These are phyloP conservation scores for Fusarium nisikadoi DNA, from an alignment of 2,329 filamentous ascomycete species.

Conservation along the genomic window DNA sequence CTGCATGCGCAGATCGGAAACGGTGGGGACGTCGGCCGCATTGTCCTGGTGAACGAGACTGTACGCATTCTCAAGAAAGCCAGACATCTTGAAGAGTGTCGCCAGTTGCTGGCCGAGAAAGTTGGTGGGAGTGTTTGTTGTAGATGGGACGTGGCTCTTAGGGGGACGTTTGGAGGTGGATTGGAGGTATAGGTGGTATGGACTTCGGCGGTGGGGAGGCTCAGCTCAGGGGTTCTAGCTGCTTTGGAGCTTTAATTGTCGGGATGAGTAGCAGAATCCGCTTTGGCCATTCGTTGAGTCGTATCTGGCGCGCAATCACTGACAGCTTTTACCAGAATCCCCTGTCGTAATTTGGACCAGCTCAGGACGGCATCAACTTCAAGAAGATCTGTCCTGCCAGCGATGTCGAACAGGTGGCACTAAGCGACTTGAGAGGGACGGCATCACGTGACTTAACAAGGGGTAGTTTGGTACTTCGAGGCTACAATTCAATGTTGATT, in stretches of 20 bases:
- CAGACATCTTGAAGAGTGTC: constrained; percentile 76
- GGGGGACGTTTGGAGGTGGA: constrained; percentile 40
- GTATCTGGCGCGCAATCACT: constrained; percentile 44
- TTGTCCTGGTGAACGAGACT: constrained; percentile 98
- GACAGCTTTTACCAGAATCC: constrained; percentile 45
- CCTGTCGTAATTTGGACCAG: constrained; percentile 44
- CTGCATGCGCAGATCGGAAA: constrained; percentile 92
- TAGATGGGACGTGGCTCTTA: constrained; percentile 46
- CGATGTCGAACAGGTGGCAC: constrained; percentile 55
- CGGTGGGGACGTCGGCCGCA: constrained; percentile 87
- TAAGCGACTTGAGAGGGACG: constrained; percentile 43
- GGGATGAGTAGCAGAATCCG: constrained; percentile 39
- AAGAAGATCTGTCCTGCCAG: constrained; percentile 53
- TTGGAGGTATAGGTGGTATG: constrained; percentile 42
- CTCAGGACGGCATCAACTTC: constrained; percentile 47
- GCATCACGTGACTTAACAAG: constrained; percentile 49
- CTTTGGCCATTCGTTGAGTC: constrained; percentile 47
- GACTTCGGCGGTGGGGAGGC: constrained; percentile 49
- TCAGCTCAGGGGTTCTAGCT: constrained; percentile 45
- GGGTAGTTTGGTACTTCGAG: background rate
- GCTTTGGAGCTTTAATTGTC: constrained; percentile 40
- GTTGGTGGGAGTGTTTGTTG: constrained; percentile 38
- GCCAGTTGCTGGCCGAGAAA: constrained; percentile 38
- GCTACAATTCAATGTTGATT: background rate
- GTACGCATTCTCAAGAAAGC: constrained; percentile 94